Percentiles rank a stretch among this genome's conserved stretches.
These are phyloP conservation scores for Podaxis rugospora DNA, from an alignment of 768 basidiomycete species.

Conservation along the genomic window DNA sequence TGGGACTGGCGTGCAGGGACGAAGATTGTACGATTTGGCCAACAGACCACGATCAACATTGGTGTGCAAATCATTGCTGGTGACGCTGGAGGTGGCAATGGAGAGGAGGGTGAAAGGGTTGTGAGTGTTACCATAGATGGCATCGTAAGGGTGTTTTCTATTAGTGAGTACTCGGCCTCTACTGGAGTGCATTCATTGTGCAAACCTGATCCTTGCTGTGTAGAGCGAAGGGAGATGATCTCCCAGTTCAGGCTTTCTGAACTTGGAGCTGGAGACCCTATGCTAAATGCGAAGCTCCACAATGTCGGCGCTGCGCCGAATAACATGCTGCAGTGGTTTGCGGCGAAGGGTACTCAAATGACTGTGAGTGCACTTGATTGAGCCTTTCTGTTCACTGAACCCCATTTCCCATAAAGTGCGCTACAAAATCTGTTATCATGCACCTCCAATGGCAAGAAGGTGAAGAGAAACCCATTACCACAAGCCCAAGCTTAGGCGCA, in stretches of 20 bases:
- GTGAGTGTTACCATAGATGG: constrained; percentile 93
- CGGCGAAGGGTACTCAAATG: constrained; percentile 86
- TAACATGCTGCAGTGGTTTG: constrained; percentile 94
- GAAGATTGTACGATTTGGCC: constrained; percentile 88
- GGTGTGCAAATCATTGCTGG: constrained; percentile 80
- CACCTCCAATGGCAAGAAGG: constrained; percentile 86
- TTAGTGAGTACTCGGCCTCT: constrained; percentile 48
- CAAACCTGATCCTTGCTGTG: background rate
- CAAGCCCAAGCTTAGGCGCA: constrained; percentile 17
- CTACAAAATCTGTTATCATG: constrained; percentile 81
- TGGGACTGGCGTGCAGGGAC: constrained; percentile 90
- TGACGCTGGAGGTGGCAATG: constrained; percentile 23
- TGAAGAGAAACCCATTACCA: constrained; percentile 26
- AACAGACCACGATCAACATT: constrained; percentile 89
- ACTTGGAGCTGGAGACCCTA: constrained; percentile 63
- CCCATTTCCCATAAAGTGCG: constrained; percentile 49
- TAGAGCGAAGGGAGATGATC: constrained; percentile 78
- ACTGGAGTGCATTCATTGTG: background rate
- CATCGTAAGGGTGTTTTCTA: constrained; percentile 86
- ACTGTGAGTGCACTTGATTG: constrained; percentile 47
- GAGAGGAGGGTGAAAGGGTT: constrained; percentile 70
- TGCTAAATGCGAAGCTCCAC: constrained; percentile 60
- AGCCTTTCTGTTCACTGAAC: background rate
- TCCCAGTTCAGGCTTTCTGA: constrained; percentile 87
- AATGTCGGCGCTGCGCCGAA: constrained; percentile 80